Evolutionary conservation across 2,329 filamentous ascomycete species (phyloP).

Genomic region (Plectosphaerella sp.): DNA sequence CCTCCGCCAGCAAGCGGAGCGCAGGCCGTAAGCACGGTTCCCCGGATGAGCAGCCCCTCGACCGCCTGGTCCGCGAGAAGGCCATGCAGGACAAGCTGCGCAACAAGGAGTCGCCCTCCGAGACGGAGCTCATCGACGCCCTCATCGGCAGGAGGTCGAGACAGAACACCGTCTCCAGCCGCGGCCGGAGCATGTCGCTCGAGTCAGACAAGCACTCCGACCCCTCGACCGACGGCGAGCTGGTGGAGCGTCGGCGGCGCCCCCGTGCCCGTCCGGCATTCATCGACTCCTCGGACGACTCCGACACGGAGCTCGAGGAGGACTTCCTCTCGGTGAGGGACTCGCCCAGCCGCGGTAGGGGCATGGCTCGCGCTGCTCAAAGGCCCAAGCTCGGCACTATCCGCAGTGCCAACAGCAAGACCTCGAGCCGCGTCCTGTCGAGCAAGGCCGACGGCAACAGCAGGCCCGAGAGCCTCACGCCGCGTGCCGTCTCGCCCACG

Average conservation of each 20-base stretch:
- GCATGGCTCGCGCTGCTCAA: slow-evolving; percentile 28
- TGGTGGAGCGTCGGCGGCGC: slow-evolving; percentile 9
- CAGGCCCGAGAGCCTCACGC: slow-evolving; percentile 8
- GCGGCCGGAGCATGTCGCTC: slow-evolving; percentile 26
- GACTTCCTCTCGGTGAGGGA: slow-evolving; percentile 14
- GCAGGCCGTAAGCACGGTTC: slow-evolving; percentile 16
- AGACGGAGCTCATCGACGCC: slow-evolving; percentile 39
- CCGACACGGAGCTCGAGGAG: slow-evolving; percentile 24
- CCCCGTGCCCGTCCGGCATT: slow-evolving; percentile 4
- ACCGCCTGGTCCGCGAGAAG: slow-evolving; percentile 39
- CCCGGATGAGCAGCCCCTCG: slow-evolving; percentile 35
- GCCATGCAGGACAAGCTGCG: slow-evolving; percentile 41
- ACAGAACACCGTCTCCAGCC: slow-evolving; percentile 15
- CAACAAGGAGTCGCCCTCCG: slow-evolving; percentile 32
- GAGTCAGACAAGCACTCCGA: slow-evolving; percentile 25
- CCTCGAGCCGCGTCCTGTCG: slow-evolving; percentile 20
- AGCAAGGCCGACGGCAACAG: slow-evolving; percentile 12
- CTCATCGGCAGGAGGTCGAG: slow-evolving; percentile 23
- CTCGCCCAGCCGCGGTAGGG: slow-evolving; percentile 18
- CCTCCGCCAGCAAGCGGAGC: slow-evolving; percentile 42
- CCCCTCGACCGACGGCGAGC: slow-evolving; percentile 11
- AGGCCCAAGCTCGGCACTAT: slow-evolving; percentile 44
- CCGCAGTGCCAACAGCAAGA: slow-evolving; percentile 31
- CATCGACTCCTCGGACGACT: slow-evolving; percentile 14
- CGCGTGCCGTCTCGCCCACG: slow-evolving; percentile 3